These are phyloP conservation scores for Rhodotorula sp. DNA, from an alignment of 1,284 basidiomycete species.

Conservation along the genomic window DNA sequence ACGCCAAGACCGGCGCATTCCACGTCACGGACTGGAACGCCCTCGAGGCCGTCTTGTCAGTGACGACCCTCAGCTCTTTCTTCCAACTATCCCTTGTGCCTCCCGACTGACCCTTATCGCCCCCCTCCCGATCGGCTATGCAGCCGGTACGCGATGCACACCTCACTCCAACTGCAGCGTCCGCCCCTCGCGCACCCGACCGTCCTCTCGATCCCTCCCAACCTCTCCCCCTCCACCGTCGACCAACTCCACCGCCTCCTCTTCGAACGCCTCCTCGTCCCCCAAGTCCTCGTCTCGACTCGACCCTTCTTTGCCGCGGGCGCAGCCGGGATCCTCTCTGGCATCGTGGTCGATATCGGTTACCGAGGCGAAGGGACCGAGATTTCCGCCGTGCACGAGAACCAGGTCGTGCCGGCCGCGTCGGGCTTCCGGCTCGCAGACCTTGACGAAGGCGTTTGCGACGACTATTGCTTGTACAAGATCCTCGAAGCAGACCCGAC, in stretches of 20 bases:
- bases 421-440: constrained; percentile 57
- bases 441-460: constrained; percentile 72
- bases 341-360: constrained; percentile 80
- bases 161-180: constrained; percentile 70
- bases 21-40: constrained; percentile 81
- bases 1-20: constrained; percentile 57
- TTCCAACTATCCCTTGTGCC: background rate
- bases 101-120: background rate
- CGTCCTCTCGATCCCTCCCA: constrained; percentile 68
- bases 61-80: constrained; percentile 16
- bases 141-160: constrained; percentile 84
- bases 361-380: constrained; percentile 63
- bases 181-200: constrained; percentile 84
- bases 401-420: constrained; percentile 63
- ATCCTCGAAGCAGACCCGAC: constrained; percentile 11
- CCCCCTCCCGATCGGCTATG: background rate
- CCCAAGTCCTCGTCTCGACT: constrained; percentile 78
- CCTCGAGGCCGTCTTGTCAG: constrained; percentile 85
- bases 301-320: constrained; percentile 67
- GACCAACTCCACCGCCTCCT: constrained; percentile 81
- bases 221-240: constrained; percentile 68
- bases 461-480: constrained; percentile 69
- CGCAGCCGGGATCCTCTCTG: constrained; percentile 74
- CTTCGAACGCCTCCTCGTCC: constrained; percentile 93
- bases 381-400: constrained; percentile 77